Percentiles rank a stretch among this genome's conserved stretches.
phyloP scores from a whole-genome alignment of 2,329 filamentous ascomycete genomes.

The Chaetomiaceae sp. region DNA sequence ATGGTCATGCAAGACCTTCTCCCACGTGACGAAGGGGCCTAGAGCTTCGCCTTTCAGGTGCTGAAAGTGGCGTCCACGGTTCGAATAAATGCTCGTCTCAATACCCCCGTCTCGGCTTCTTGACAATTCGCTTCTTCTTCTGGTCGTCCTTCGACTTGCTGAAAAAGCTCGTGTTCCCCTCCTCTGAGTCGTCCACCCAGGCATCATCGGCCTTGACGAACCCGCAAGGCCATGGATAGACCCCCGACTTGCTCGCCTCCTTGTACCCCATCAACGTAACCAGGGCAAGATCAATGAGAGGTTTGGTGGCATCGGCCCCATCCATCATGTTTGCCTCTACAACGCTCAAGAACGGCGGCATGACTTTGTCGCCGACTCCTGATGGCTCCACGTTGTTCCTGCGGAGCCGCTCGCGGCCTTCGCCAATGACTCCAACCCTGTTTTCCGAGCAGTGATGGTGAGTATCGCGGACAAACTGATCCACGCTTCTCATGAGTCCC shows the following conservation, averaged over 20 bases:
- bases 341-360: slow-evolving; percentile 29
- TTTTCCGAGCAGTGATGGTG: slow-evolving; percentile 26
- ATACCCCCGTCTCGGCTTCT: slow-evolving; percentile 12
- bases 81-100: no score
- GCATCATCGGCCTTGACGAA: slow-evolving; percentile 16
- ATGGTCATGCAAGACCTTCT: no score
- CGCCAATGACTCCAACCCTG: slow-evolving; percentile 34
- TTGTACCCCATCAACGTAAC: slow-evolving; percentile 27
- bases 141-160: slow-evolving; percentile 9
- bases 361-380: slow-evolving; percentile 22
- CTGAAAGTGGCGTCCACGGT: no score
- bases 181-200: slow-evolving; percentile 17
- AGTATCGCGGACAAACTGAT: slow-evolving; percentile 29
- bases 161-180: slow-evolving; percentile 23
- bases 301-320: slow-evolving; percentile 34
- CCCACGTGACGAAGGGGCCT: no score
- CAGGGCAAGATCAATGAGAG: slow-evolving; percentile 39
- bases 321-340: slow-evolving; percentile 35
- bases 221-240: slow-evolving; percentile 1
- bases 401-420: slow-evolving; percentile 27
- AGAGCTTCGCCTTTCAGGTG: no score
- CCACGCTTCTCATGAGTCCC: slow-evolving; percentile 31
- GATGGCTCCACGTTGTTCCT: slow-evolving; percentile 8
- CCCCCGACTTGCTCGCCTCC: slow-evolving; percentile 8
- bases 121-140: slow-evolving; percentile 15